phyloP scores from a whole-genome alignment of 345 rosid species.

The Luvunga scandens region DNA sequence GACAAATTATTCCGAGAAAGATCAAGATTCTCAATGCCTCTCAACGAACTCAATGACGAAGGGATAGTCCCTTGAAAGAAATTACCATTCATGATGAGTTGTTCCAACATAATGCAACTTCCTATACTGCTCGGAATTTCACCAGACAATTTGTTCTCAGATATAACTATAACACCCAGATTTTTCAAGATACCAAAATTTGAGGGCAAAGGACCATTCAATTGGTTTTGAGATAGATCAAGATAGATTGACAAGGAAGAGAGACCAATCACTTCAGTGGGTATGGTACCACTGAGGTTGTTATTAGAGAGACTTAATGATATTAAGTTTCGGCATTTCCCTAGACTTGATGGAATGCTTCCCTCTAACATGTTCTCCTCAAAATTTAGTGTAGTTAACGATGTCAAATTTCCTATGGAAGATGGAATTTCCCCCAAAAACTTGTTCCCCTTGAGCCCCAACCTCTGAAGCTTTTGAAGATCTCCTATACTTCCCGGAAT shows the following conservation, averaged over 20 bases:
- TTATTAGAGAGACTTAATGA: no score
- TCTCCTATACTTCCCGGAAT: not conserved
- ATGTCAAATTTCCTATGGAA: slow-evolving; percentile 21
- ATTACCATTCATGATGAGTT: slow-evolving; percentile 21
- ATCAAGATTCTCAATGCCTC: slow-evolving; percentile 27
- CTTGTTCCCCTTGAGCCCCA: not conserved
- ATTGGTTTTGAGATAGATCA: no score
- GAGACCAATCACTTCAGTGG: no score
- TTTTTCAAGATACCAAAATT: no score
- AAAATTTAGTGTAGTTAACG: not conserved
- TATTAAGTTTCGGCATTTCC: not conserved
- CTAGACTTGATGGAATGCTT: slow-evolving; percentile 15
- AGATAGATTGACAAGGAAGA: no score
- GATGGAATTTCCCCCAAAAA: not conserved
- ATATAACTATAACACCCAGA: no score
- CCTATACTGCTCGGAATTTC: no score
- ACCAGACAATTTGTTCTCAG: no score
- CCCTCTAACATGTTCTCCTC: slow-evolving; percentile 18
- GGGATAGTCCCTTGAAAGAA: slow-evolving; percentile 36
- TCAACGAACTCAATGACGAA: slow-evolving; percentile 21
- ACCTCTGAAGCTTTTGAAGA: not conserved
- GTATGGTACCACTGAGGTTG: no score
- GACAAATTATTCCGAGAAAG: slow-evolving; percentile 28
- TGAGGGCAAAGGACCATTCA: no score
- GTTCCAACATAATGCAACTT: slow-evolving; percentile 19